Conservation (phyloP, 768 basidiomycete species). For the Serendipita indica region DNA sequence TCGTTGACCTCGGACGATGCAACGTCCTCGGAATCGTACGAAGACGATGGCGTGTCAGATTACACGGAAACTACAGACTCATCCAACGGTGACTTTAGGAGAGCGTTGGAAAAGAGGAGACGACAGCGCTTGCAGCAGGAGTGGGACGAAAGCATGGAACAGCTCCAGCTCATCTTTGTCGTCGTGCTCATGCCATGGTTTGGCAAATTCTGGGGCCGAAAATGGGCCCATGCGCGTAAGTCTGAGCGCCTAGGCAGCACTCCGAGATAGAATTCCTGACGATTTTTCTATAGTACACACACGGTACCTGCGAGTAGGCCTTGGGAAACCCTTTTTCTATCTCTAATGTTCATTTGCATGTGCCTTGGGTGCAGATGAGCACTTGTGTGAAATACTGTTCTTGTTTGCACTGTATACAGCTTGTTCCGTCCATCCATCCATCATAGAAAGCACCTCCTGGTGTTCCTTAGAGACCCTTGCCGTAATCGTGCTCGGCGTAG, state of each 20-base stretch:
- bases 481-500: conserved; percentile 28
- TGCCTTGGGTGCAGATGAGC: background rate
- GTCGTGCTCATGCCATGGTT: conserved; percentile 8
- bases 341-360: conserved; percentile 9
- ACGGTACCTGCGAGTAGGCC: background rate
- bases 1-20: background rate
- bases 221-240: conserved; percentile 7
- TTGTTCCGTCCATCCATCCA: background rate
- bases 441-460: too few relatives aligned
- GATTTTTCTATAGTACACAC: background rate
- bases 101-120: background rate
- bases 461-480: conserved; percentile 28
- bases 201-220: conserved; percentile 5
- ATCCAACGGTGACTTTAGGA: background rate
- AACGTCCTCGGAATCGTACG: background rate
- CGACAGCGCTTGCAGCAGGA: conserved; percentile 1
- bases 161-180: conserved; percentile 1
- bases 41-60: background rate
- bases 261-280: background rate
- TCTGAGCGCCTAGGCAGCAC: background rate
- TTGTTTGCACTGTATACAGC: background rate
- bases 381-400: background rate
- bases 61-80: background rate
- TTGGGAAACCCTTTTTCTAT: conserved; percentile 9
- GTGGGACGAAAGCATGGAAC: conserved; percentile 1